A percentile compares a stretch with the other conserved stretches of the same genome.
Evolutionary conservation across 192 early-diverging fungal species (phyloP).

Genomic region (Pilobolus umbonatus): DNA sequence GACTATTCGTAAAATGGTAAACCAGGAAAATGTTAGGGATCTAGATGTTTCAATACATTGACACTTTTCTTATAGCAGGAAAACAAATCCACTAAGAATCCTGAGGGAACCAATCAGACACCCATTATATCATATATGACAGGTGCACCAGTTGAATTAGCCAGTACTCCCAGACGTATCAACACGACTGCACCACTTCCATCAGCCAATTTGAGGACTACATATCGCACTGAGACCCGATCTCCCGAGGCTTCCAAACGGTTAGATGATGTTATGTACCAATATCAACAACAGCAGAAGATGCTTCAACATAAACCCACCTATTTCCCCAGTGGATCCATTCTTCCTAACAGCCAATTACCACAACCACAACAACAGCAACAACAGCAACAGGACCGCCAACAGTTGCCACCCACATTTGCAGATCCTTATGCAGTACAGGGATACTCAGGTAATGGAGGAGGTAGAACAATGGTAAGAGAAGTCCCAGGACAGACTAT

Average conservation of each 20-base stretch:
- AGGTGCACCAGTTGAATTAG: conserved; percentile 5
- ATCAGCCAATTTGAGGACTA: conserved; percentile 12
- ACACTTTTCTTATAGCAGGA: conserved; percentile 25
- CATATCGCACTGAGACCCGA: conserved; percentile 28
- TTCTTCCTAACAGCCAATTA: neutral
- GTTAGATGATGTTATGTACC: conserved; percentile 35
- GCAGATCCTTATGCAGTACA: conserved; percentile 9
- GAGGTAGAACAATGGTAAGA: conserved; percentile 18
- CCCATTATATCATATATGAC: neutral
- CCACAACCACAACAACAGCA: conserved; percentile 15
- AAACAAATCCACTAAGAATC: conserved; percentile 16
- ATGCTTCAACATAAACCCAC: conserved; percentile 20
- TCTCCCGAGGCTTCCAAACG: conserved; percentile 29
- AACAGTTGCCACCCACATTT: conserved; percentile 9
- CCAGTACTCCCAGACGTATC: conserved; percentile 10
- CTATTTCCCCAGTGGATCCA: neutral
- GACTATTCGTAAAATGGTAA: conserved; percentile 71
- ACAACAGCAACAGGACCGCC: conserved; percentile 21
- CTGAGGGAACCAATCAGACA: neutral
- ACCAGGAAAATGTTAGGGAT: conserved; percentile 1
- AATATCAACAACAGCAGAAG: conserved; percentile 36
- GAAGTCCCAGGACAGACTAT: conserved; percentile 15
- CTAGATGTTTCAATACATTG: neutral
- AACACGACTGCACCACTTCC: conserved; percentile 17
- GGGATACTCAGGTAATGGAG: conserved; percentile 13